phyloP scores from a whole-genome alignment of 2,329 filamentous ascomycete species.

The Exophiala sideris region DNA sequence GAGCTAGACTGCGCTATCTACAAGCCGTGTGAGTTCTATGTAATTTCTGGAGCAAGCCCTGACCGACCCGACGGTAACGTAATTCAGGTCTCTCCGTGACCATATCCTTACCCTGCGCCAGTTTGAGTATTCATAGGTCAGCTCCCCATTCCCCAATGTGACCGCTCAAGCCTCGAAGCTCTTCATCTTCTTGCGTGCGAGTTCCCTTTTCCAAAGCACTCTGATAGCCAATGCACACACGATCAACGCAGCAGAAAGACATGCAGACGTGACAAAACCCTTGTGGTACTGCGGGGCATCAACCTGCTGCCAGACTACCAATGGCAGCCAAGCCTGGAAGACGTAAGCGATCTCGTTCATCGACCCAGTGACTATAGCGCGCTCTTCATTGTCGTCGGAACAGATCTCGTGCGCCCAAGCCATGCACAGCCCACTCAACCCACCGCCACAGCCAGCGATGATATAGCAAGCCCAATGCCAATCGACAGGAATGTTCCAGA shows the following conservation, averaged over 20 bases:
- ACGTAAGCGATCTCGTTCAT: conserved; percentile 72
- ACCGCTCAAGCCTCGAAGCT: neutral
- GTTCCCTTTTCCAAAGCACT: conserved; percentile 40
- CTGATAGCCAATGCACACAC: conserved; percentile 46
- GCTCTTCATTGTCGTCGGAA: conserved; percentile 30
- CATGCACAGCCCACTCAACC: conserved; percentile 49
- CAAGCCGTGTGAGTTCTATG: no score
- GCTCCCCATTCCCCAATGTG: neutral
- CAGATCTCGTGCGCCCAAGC: conserved; percentile 58
- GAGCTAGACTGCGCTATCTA: no score
- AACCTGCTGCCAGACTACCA: conserved; percentile 57
- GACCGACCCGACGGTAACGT: no score
- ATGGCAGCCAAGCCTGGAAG: conserved; percentile 65
- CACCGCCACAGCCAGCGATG: conserved; percentile 48
- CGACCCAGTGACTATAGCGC: conserved; percentile 59
- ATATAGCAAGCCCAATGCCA: conserved; percentile 66
- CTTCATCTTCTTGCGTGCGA: conserved; percentile 34
- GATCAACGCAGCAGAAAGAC: conserved; percentile 26
- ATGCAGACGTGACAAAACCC: conserved; percentile 57
- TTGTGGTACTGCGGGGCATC: conserved; percentile 60
- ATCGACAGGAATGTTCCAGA: conserved; percentile 50
- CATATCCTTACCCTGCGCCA: no score
- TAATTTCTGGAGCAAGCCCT: no score
- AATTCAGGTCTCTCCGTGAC: no score
- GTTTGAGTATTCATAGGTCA: no score